Evolutionary conservation across 2,329 filamentous ascomycete species (phyloP), one percentile per base, ranked within the genome.

Genomic region (Colletotrichum liriopes): DNA sequence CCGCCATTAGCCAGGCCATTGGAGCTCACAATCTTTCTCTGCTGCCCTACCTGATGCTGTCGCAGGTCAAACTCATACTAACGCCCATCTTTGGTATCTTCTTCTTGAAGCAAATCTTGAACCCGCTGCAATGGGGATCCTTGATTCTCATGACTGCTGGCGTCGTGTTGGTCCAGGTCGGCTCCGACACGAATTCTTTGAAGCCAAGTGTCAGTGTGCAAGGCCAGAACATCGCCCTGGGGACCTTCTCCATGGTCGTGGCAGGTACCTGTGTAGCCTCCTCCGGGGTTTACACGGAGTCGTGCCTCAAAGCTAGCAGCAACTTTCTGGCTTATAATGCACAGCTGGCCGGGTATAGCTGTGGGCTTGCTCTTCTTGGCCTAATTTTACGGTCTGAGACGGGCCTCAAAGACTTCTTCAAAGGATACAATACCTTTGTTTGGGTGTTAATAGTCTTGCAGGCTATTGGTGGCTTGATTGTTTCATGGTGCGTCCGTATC

Each of bases 41-140:
- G 23, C 47, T 51, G 20, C 47, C 47, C 20, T 51, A 51, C 20
- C 47, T 51, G 47, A 51, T 51, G 47, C 47, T 51, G n/a, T 26
- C 47, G 23, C 47, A 51, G 11, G n/a, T 51, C 11, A 51, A 51
- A 51, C n/a, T 51, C 20, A 51, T 51, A n/a, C 47, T 51, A 4
- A 51, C 47, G n/a, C 47, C 47, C 20, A 23, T 51, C 6, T 51
- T 51, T 12, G 47, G 47, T 23, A 23, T n/a, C 9, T 3, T 51
- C 9, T 20, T 51, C 16, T 16, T 51, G 20, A n/a, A 51, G 11
- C 47, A 51, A 20, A 51, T 20, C 7, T 8, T 51, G 20, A 26
- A 14, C 12, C 47, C 6, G n/a, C 20, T 51, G 20, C 47, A 51
- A 51, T 51, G 47, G 47, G 20, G 18, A 8, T 26, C 3, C n/a